Conservation (phyloP, 306 rosid species). For the Alnus rubra region DNA sequence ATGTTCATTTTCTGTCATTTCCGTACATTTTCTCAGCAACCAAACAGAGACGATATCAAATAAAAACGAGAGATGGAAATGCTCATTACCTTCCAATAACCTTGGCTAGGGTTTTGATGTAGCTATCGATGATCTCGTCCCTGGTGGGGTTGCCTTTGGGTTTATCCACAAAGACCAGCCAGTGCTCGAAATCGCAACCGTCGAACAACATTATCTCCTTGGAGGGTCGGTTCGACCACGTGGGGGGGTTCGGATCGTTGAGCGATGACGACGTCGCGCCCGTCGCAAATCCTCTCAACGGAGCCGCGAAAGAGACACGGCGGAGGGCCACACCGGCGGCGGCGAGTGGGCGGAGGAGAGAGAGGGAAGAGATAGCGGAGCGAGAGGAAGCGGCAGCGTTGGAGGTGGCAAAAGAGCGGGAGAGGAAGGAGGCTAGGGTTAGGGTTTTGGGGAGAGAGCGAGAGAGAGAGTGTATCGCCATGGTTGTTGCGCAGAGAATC, state of each 20-base stretch:
- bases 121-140: constrained; percentile 76
- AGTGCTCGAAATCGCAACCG: constrained; percentile 96
- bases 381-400: constrained; percentile 15
- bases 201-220: constrained; percentile 90
- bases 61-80: neutral
- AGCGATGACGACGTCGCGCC: constrained; percentile 86
- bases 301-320: constrained; percentile 14
- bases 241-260: constrained; percentile 81
- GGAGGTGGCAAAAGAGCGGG: constrained; percentile 40
- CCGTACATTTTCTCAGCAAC: neutral
- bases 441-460: constrained; percentile 57
- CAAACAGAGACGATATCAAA: neutral
- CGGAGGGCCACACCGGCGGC: constrained; percentile 27
- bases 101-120: constrained; percentile 70
- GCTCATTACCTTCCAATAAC: constrained; percentile 66
- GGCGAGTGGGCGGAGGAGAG: constrained; percentile 69
- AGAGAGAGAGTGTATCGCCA: constrained; percentile 64
- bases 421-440: constrained; percentile 35
- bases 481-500: constrained; percentile 19
- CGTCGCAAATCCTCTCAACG: constrained; percentile 52
- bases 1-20: neutral
- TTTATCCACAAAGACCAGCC: constrained; percentile 91
- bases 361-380: constrained; percentile 35
- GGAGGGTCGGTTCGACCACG: constrained; percentile 88
- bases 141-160: constrained; percentile 71